These are phyloP conservation scores for Myriosclerotinia duriaeana DNA, from an alignment of 2,329 filamentous ascomycete species.

Conservation along the genomic window DNA sequence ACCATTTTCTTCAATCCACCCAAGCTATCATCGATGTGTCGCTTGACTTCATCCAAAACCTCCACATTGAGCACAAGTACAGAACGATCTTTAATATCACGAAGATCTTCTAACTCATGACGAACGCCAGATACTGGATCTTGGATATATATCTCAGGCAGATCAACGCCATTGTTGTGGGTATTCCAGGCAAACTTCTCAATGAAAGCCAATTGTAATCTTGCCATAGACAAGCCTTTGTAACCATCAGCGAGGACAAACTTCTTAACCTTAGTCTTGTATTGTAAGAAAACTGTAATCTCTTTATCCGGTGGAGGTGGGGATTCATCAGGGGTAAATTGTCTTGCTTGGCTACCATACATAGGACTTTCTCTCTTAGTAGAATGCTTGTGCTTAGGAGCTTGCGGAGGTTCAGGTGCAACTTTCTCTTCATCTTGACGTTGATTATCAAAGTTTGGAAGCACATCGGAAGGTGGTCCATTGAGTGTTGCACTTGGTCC, in stretches of 20 bases:
- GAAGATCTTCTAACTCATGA: conserved; percentile 90
- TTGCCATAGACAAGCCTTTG: conserved; percentile 79
- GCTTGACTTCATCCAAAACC: conserved; percentile 90
- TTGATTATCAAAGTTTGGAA: conserved; percentile 42
- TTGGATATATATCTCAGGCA: conserved; percentile 97
- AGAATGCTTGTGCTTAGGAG: conserved; percentile 27
- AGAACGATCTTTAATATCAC: conserved; percentile 89
- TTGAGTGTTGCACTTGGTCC: conserved; percentile 57
- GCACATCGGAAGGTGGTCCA: conserved; percentile 54
- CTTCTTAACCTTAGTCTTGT: conserved; percentile 96
- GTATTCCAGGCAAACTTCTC: conserved; percentile 99
- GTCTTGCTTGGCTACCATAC: conserved; percentile 47
- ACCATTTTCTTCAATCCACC: conserved; percentile 76
- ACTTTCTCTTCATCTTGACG: conserved; percentile 23
- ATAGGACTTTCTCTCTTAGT: conserved; percentile 13
- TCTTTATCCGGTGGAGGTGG: conserved; percentile 75
- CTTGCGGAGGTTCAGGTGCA: conserved; percentile 27
- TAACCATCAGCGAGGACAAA: conserved; percentile 84
- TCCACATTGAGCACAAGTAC: conserved; percentile 96
- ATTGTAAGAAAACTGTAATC: conserved; percentile 89
- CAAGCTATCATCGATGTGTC: conserved; percentile 90
- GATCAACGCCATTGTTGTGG: conserved; percentile 84
- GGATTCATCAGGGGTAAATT: conserved; percentile 60
- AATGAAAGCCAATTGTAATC: conserved; percentile 92
- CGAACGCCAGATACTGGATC: conserved; percentile 94